A percentile compares a stretch with the other conserved stretches of the same genome.
phyloP scores from a whole-genome alignment of 352 stramenopile species.

The Thalassiosira livingstoniorum region DNA sequence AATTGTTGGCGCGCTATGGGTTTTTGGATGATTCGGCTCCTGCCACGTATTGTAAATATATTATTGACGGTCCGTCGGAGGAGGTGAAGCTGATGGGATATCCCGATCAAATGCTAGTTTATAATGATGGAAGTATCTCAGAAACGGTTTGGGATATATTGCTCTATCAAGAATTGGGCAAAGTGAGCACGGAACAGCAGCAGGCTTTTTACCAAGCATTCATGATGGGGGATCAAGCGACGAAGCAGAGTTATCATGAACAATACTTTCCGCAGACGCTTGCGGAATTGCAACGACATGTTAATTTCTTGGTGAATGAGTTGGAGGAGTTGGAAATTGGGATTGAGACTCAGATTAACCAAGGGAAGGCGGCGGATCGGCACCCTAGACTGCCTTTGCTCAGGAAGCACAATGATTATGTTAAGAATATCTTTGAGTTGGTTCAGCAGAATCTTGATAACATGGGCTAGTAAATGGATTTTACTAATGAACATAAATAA shows the following conservation, averaged over 20 bases:
- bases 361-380: constrained; percentile 9
- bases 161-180: constrained; percentile 38
- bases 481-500: too few relatives aligned
- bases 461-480: too few relatives aligned
- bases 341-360: constrained; percentile 3
- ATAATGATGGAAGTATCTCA: constrained; percentile 57
- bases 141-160: constrained; percentile 69
- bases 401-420: constrained; percentile 69
- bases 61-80: constrained; percentile 32
- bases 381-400: constrained; percentile 68
- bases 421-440: constrained; percentile 57
- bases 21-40: constrained; percentile 66
- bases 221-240: constrained; percentile 45
- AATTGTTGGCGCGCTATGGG: constrained; percentile 63
- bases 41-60: constrained; percentile 67
- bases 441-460: too few relatives aligned
- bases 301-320: constrained; percentile 59
- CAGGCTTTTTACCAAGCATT: constrained; percentile 54
- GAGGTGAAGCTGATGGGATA: constrained; percentile 66
- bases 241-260: constrained; percentile 51
- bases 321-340: constrained; percentile 54
- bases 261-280: constrained; percentile 49
- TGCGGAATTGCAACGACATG: constrained; percentile 43
- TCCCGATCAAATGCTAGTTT: constrained; percentile 61
- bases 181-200: constrained; percentile 26